Evolutionary conservation across 1,284 basidiomycete genomes (phyloP), one percentile per base, ranked within the genome.

Genomic region (Inonotus obliquus): DNA sequence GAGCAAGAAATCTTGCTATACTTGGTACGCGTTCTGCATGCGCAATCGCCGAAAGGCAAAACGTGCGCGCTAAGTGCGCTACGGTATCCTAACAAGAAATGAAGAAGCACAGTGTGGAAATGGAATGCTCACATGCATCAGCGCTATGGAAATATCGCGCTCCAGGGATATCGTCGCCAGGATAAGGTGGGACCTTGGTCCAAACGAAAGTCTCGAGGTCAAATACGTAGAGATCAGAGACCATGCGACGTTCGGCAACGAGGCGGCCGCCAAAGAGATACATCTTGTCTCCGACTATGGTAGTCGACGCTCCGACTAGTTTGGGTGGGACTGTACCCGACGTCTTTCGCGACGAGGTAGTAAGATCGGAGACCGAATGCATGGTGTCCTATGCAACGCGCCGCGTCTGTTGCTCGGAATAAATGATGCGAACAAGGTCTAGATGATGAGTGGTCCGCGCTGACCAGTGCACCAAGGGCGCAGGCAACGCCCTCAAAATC

Each of bases 121-220:
- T 51, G 29, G 19, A 35, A n/a, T 10, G 82, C 85, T 72, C 74
- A 89, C 92, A 96, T 55, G 87, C 77, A 74, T 97, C 94, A 27
- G 93, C 86, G 63, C 91, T 93, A 73, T 96, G 94, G 69, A 96
- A 96, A 73, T 96, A 97, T 51, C 93, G 83, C 38, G 91, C 82
- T 56, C 84, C 81, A 0, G 93, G 92, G 19, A 85, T 75, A 55
- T 86, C 81, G 67, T 89, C 86, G 55, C 89, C 86, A 0, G 81
- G 76, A 57, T 76, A 80, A n/a, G 85, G 80, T 1, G 77, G 73
- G 5, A 94, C 72, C 69, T 79, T 85, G 66, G 87, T 83, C 94
- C 94, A 97, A 17, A 78, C 75, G 68, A 89, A 87, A 1, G 86
- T 85, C 64, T 85, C 79, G 66, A 96, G 77, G 76, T 96, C 89